Conservation (phyloP, 192 early-diverging fungal genomes). For the Entrophospora sp. region DNA sequence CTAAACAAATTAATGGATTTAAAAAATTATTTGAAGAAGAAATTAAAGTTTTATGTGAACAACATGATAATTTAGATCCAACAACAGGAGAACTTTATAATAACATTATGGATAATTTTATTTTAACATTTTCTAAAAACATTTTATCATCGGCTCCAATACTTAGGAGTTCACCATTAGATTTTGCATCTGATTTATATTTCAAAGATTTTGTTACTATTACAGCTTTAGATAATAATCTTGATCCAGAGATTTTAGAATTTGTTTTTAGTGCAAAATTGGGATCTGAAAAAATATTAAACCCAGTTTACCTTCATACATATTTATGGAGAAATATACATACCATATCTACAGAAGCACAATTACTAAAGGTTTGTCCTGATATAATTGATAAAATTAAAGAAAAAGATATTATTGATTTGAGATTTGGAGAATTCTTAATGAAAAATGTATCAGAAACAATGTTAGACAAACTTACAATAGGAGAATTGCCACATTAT, state of each 20-base stretch:
- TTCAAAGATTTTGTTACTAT: conserved; percentile 19
- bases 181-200: conserved; percentile 3
- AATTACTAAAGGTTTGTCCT: conserved; percentile 11
- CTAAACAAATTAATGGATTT: conserved; percentile 17
- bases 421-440: background rate
- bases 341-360: background rate
- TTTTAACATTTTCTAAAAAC: background rate
- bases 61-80: conserved; percentile 5
- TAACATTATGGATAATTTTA: background rate
- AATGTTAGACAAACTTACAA: background rate
- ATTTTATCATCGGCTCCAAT: background rate
- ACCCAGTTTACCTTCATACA: conserved; percentile 10
- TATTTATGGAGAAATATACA: conserved; percentile 22
- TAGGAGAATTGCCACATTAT: no score
- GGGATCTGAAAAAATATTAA: background rate
- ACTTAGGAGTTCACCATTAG: background rate
- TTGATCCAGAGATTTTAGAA: no score
- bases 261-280: conserved; percentile 5
- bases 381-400: background rate
- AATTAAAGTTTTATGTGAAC: background rate
- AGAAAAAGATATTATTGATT: background rate
- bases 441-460: background rate
- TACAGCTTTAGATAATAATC: no score
- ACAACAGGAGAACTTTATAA: background rate
- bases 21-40: conserved; percentile 17